Percentiles rank a stretch among this genome's conserved stretches.
These are phyloP conservation scores for Aquilaria agallochum DNA, from an alignment of 441 rosid species.

Conservation along the genomic window DNA sequence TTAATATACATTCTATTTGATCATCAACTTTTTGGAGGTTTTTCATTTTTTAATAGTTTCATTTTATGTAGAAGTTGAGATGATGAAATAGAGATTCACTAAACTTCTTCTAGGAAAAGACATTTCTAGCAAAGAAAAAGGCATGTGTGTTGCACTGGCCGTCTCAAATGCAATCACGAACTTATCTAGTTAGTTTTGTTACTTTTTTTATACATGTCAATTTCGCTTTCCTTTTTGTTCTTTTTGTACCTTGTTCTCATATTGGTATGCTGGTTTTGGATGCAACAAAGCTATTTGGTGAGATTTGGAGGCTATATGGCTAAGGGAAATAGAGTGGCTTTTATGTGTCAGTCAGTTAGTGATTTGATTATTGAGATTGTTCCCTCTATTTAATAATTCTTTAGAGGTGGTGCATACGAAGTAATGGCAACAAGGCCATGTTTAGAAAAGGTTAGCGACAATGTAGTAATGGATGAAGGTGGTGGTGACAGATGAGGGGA, in stretches of 20 bases:
- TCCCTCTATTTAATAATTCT: slow-evolving; percentile 86
- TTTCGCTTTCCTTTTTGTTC: background rate
- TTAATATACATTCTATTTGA: no score
- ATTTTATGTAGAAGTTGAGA: slow-evolving; percentile 55
- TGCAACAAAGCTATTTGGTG: slow-evolving; percentile 90
- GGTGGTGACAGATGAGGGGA: no score
- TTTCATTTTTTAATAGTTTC: background rate
- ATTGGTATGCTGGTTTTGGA: slow-evolving; percentile 8
- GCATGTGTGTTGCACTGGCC: slow-evolving; percentile 94
- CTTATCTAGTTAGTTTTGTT: slow-evolving; percentile 61
- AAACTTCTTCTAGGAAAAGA: slow-evolving; percentile 95
- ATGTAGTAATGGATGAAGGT: no score
- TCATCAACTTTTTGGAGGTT: no score
- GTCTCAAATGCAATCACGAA: slow-evolving; percentile 95
- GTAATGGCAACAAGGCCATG: slow-evolving; percentile 88
- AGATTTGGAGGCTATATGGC: slow-evolving; percentile 98
- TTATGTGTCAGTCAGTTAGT: slow-evolving; percentile 49
- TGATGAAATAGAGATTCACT: slow-evolving; percentile 98
- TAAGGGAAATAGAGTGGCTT: slow-evolving; percentile 89
- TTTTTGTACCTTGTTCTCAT: background rate
- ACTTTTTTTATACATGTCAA: background rate
- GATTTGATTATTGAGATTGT: slow-evolving; percentile 94
- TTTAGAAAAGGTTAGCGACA: slow-evolving; percentile 28
- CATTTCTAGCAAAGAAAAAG: slow-evolving; percentile 98
- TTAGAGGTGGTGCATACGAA: slow-evolving; percentile 90